Conservation (phyloP, 768 basidiomycete genomes). For the Russula ochroleuca region DNA sequence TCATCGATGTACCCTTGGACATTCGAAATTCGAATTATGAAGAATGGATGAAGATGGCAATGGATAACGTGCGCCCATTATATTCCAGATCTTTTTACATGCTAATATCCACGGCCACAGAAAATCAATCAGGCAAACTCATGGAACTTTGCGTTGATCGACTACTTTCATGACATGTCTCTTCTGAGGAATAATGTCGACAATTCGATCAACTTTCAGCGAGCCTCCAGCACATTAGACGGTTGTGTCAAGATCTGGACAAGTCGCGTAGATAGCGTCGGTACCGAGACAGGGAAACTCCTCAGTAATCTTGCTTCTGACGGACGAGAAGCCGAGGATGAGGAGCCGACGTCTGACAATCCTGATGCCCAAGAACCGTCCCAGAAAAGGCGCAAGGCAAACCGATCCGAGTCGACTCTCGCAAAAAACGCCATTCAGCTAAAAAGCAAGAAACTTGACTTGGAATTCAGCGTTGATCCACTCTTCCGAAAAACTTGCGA, state of each 20-base stretch:
- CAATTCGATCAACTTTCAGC: slow-evolving; percentile 98
- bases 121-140: slow-evolving; percentile 99
- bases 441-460: slow-evolving; percentile 86
- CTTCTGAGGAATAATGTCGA: slow-evolving; percentile 88
- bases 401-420: slow-evolving; percentile 78
- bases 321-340: slow-evolving; percentile 58
- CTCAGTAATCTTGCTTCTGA: slow-evolving; percentile 79
- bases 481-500: slow-evolving; percentile 97
- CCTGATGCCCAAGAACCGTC: slow-evolving; percentile 63
- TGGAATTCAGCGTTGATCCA: slow-evolving; percentile 95
- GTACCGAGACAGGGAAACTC: slow-evolving; percentile 93
- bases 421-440: slow-evolving; percentile 80
- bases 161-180: slow-evolving; percentile 99
- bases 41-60: slow-evolving; percentile 99
- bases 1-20: slow-evolving; percentile 63
- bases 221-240: slow-evolving; percentile 94
- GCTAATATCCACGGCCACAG: slow-evolving; percentile 42
- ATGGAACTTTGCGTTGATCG: slow-evolving; percentile 96
- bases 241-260: slow-evolving; percentile 99
- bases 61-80: slow-evolving; percentile 70
- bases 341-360: slow-evolving; percentile 53
- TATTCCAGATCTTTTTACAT: slow-evolving; percentile 9
- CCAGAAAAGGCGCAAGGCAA: slow-evolving; percentile 57
- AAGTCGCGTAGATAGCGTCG: slow-evolving; percentile 92
- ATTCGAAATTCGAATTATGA: slow-evolving; percentile 93